These are phyloP conservation scores for Saccharomyces hybrid DNA, from an alignment of 1,139 yeast genomes.

Conservation along the genomic window DNA sequence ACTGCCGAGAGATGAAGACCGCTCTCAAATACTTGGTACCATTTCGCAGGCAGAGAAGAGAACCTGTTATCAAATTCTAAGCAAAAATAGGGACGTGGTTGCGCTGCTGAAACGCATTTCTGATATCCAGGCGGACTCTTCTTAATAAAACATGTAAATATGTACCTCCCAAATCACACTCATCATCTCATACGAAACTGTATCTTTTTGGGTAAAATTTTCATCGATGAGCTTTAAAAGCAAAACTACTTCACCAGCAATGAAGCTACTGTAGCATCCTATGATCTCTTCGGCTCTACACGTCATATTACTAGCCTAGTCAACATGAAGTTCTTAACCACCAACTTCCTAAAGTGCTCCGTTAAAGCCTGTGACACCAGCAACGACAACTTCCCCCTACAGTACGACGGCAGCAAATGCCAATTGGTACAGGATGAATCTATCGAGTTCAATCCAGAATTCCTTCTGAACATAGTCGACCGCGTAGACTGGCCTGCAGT, in stretches of 20 bases:
- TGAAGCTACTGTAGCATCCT: not conserved
- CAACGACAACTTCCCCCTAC: constrained; percentile 72
- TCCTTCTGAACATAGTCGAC: constrained; percentile 67
- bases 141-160: not conserved
- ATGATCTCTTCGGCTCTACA: not conserved
- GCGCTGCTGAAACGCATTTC: not conserved
- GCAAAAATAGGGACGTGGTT: constrained; percentile 1
- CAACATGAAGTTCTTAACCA: constrained; percentile 81
- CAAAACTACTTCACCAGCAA: not conserved
- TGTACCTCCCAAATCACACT: not conserved
- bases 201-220: not conserved
- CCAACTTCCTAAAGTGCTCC: constrained; percentile 93
- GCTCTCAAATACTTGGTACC: not conserved
- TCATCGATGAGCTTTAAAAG: constrained; percentile 1
- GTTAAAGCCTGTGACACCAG: constrained; percentile 72
- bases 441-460: constrained; percentile 77
- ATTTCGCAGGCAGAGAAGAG: constrained; percentile 1
- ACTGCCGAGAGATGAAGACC: not conserved
- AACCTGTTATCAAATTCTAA: constrained; percentile 1
- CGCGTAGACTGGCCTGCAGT: constrained; percentile 87
- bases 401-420: constrained; percentile 51
- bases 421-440: constrained; percentile 63
- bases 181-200: not conserved
- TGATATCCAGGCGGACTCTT: not conserved
- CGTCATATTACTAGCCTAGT: not conserved